Base-by-base conservation (phyloP, 257 asterid genomes). In the Striga asiatica region DNA sequence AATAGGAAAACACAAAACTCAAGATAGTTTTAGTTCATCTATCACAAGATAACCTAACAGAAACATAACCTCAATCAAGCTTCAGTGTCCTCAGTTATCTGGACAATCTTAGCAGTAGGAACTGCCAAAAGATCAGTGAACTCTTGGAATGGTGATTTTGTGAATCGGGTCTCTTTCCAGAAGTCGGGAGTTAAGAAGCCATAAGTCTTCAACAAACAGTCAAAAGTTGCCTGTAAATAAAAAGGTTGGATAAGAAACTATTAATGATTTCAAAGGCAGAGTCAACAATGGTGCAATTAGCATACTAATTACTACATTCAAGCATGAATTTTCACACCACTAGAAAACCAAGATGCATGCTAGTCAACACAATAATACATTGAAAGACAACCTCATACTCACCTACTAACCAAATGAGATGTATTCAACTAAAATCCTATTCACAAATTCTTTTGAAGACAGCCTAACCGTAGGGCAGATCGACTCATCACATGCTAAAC, bases 181-280 rank as follows among this genome's bases (percentile, higher is more conserved):
- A 85, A 81, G 56, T 85, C 95, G 0, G 95, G 95, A 4, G 95
- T 85, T 8, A 85, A 69, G 79, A 81, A 85, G 25, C 89, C 95
- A 14, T 85, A 85, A 0, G 95, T 82, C 82, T 82, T 81, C 76
- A 74, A 23, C 47, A 81, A 61, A 71, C 92, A 85, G 0, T 85
- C 93, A 38, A 85, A 81, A 1, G 88, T 81, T 0, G 92, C 89
- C 95, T 85, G 79, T 20, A 65, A 17, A 41, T 8, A 18, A 17
- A 59, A 37, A 37, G 1, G 5, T 0, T 4, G 13, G 17, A 37
- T 37, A 10, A 11, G 3, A 3, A 12, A 12, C 12, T 0, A 0
- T 11, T 34, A 34, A 34, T 34, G 11, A 7, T 0, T 0, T 8
- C 4, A 34, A 8, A 4, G 4, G 3, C 0, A 10, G 3, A 34